A percentile compares a stretch with the other conserved stretches of the same genome.
These are phyloP conservation scores for Panaeolus cyanescens DNA, from an alignment of 768 basidiomycete species.

Conservation along the genomic window DNA sequence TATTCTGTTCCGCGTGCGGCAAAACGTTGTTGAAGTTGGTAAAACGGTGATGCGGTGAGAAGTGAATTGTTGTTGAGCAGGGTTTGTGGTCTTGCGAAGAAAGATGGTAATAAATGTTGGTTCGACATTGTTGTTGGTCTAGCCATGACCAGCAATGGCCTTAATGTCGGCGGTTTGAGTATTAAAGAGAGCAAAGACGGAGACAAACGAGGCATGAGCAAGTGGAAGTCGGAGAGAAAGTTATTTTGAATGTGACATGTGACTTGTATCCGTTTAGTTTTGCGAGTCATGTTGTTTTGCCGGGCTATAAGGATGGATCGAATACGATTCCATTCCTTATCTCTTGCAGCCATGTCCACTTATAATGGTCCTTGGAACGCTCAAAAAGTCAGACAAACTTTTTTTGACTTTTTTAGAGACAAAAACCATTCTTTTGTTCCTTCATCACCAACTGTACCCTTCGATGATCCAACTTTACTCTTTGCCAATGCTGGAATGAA, in stretches of 20 bases:
- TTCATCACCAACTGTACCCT: constrained; percentile 92
- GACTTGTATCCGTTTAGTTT: neutral
- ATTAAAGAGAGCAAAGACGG: constrained; percentile 16
- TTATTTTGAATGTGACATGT: neutral
- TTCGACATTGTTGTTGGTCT: neutral
- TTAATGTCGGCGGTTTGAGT: constrained; percentile 3
- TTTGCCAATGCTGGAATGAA: constrained; percentile 99
- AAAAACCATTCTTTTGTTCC: constrained; percentile 87
- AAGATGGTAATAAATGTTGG: constrained; percentile 22
- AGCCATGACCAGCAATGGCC: neutral
- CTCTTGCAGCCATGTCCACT: constrained; percentile 36
- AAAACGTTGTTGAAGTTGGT: constrained; percentile 57
- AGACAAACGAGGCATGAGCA: constrained; percentile 7
- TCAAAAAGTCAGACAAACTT: constrained; percentile 80
- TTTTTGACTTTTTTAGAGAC: constrained; percentile 85
- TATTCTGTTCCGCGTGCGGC: constrained; percentile 85
- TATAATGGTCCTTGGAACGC: constrained; percentile 72
- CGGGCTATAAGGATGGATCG: constrained; percentile 6
- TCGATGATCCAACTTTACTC: constrained; percentile 95
- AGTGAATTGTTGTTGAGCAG: constrained; percentile 33
- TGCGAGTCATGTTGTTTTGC: constrained; percentile 1
- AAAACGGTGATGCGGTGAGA: constrained; percentile 33
- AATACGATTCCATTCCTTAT: constrained; percentile 17
- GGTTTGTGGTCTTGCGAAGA: constrained; percentile 21
- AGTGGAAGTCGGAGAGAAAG: neutral